These are phyloP conservation scores for Aspergillus puulaauensis DNA, from an alignment of 2,329 filamentous ascomycete species.

Conservation along the genomic window DNA sequence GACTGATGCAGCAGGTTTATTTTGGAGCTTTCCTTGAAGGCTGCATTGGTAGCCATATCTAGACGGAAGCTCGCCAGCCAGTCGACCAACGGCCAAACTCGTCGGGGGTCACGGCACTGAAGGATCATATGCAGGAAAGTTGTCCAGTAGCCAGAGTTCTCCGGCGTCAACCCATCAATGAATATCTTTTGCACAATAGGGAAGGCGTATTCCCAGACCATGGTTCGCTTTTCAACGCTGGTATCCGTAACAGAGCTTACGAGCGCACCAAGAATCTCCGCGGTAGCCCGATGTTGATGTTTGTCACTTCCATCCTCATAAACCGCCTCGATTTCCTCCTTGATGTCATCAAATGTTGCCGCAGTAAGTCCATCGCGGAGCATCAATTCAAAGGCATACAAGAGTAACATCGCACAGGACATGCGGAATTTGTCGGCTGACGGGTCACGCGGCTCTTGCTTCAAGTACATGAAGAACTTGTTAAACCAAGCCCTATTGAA, in stretches of 20 bases:
- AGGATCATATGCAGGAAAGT: conserved; percentile 88
- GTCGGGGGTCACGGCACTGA: conserved; percentile 84
- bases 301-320: conserved; percentile 95
- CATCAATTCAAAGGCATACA: conserved; percentile 88
- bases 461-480: conserved; percentile 87
- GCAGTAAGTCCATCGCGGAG: conserved; percentile 70
- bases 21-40: conserved; percentile 98
- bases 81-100: conserved; percentile 81
- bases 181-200: conserved; percentile 85
- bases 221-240: conserved; percentile 68
- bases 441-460: conserved; percentile 87
- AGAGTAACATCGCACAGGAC: conserved; percentile 80
- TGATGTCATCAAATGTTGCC: conserved; percentile 83
- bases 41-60: conserved; percentile 92
- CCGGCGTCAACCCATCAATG: conserved; percentile 87
- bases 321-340: conserved; percentile 72
- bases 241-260: conserved; percentile 79
- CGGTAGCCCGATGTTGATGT: conserved; percentile 92
- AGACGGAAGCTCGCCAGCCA: conserved; percentile 81
- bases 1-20: conserved; percentile 86
- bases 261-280: conserved; percentile 87
- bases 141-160: conserved; percentile 93
- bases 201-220: conserved; percentile 86
- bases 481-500: conserved; percentile 83
- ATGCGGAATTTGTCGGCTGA: conserved; percentile 84